These are phyloP conservation scores for Cladosporium oxysporum DNA, from an alignment of 2,329 filamentous ascomycete species.

Conservation along the genomic window DNA sequence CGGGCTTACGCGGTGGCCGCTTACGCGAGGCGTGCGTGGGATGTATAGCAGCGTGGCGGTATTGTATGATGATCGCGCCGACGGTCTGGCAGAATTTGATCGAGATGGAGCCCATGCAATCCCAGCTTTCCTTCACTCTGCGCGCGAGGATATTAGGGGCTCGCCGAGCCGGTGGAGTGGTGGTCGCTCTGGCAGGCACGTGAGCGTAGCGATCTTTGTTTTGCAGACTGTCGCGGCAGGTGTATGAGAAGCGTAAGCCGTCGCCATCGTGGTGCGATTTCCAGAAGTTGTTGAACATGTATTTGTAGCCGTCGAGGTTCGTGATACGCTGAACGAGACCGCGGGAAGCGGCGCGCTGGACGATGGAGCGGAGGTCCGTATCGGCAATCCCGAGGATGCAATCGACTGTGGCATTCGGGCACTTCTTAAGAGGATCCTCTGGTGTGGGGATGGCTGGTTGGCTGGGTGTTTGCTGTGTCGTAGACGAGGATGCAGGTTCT, in stretches of 20 bases:
- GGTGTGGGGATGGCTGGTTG: not conserved
- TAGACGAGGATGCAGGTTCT: not conserved
- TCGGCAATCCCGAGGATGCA: constrained; percentile 34
- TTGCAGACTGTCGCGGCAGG: constrained; percentile 53
- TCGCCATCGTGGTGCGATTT: constrained; percentile 45
- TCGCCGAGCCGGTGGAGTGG: constrained; percentile 22
- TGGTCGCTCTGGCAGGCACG: constrained; percentile 33
- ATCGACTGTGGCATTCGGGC: constrained; percentile 29
- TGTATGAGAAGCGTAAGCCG: constrained; percentile 51
- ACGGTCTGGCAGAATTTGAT: constrained; percentile 51
- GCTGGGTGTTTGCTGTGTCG: not conserved
- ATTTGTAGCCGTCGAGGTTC: constrained; percentile 49
- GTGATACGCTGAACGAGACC: constrained; percentile 47
- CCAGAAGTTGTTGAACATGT: constrained; percentile 54
- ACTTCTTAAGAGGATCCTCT: constrained; percentile 8
- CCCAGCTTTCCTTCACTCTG: constrained; percentile 41
- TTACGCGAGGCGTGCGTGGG: constrained; percentile 49
- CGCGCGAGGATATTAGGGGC: constrained; percentile 22
- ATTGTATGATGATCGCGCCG: constrained; percentile 47
- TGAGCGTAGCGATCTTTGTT: constrained; percentile 54
- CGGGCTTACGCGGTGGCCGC: constrained; percentile 37
- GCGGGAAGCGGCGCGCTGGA: constrained; percentile 50
- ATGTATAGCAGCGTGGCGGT: constrained; percentile 50
- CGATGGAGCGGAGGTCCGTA: constrained; percentile 45
- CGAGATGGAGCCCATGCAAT: constrained; percentile 50